A percentile compares a stretch with the other conserved stretches of the same genome.
Evolutionary conservation across 768 basidiomycete genomes (phyloP).

Genomic region (Pisolithus albus): DNA sequence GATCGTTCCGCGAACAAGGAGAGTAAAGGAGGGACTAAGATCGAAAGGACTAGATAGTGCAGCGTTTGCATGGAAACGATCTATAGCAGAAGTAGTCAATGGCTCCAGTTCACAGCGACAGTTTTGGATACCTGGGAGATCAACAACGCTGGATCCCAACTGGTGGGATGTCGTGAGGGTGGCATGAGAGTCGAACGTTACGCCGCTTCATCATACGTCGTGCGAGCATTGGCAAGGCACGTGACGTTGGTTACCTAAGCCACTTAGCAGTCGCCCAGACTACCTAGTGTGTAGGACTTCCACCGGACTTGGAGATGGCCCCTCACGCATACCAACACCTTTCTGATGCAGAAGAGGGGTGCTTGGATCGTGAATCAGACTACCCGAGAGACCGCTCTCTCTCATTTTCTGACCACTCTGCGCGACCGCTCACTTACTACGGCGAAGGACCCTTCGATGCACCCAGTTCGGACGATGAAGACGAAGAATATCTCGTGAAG

Average conservation of each 20-base stretch:
- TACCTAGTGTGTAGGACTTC: too few species aligned
- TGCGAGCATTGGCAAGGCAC: background rate
- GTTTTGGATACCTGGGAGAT: constrained; percentile 63
- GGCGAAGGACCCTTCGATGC: constrained; percentile 72
- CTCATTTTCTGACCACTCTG: constrained; percentile 6
- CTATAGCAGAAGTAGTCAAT: constrained; percentile 35
- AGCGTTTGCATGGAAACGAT: constrained; percentile 90
- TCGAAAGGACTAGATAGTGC: constrained; percentile 84
- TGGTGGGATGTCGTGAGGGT: constrained; percentile 35
- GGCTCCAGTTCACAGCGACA: background rate
- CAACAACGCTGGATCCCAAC: constrained; percentile 87
- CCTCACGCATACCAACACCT: constrained; percentile 25
- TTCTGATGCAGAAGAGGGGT: constrained; percentile 21
- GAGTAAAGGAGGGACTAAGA: constrained; percentile 78
- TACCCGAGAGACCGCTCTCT: constrained; percentile 1
- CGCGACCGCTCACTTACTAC: constrained; percentile 48
- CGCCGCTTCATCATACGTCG: too few species aligned
- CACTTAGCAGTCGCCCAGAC: background rate
- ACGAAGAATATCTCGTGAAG: constrained; percentile 40
- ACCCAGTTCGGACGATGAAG: constrained; percentile 75
- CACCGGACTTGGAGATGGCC: constrained; percentile 18
- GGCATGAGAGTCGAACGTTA: constrained; percentile 22
- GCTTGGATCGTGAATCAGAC: constrained; percentile 7
- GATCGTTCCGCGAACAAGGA: constrained; percentile 65
- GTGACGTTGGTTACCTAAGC: background rate